Percentiles rank a stretch among this genome's conserved stretches.
Conservation (phyloP, 768 basidiomycete genomes). For the Termitomyces sp. region DNA sequence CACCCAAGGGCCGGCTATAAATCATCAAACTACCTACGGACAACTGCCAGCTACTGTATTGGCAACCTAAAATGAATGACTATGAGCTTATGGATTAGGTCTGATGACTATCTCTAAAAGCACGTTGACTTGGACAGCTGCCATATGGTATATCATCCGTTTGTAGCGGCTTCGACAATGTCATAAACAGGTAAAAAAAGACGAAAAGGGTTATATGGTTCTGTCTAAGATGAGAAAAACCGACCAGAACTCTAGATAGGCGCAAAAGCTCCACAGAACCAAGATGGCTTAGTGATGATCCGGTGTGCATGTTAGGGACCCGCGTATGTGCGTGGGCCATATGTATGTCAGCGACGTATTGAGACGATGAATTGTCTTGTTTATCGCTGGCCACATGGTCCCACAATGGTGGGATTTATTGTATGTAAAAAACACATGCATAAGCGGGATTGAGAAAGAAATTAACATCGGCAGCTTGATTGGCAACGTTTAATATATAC, state of each 20-base stretch:
- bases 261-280: constrained; percentile 4
- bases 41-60: neutral
- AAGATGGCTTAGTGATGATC: constrained; percentile 7
- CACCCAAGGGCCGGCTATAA: neutral
- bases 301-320: constrained; percentile 8
- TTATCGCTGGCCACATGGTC: constrained; percentile 8
- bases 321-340: constrained; percentile 5
- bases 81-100: neutral
- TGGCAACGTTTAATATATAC: neutral
- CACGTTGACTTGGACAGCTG: neutral
- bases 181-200: neutral
- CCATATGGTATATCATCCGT: neutral
- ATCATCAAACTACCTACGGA: neutral
- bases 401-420: neutral
- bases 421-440: neutral
- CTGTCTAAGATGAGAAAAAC: constrained; percentile 1
- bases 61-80: neutral
- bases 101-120: neutral
- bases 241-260: neutral
- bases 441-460: neutral
- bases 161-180: neutral
- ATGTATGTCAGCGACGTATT: neutral
- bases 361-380: constrained; percentile 3
- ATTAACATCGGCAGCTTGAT: neutral
- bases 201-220: neutral